Conservation (phyloP, 352 stramenopile species). For the Pythium insidiosum region DNA sequence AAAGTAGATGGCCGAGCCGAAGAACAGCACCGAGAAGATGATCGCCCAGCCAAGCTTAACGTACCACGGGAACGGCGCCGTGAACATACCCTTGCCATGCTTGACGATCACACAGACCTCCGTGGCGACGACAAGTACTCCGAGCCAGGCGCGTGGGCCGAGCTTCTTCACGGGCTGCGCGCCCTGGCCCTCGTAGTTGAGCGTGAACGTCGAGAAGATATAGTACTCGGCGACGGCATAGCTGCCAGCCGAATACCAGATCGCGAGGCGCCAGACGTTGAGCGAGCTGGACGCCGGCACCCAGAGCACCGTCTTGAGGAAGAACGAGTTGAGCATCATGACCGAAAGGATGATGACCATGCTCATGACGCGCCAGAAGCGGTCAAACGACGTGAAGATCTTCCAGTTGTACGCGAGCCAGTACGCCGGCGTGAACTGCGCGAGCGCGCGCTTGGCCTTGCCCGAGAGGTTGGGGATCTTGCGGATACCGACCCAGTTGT, state of each 20-base stretch:
- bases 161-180: conserved; percentile 73
- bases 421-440: conserved; percentile 86
- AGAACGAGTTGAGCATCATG: conserved; percentile 95
- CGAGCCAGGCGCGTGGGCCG: conserved; percentile 74
- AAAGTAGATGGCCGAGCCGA: conserved; percentile 83
- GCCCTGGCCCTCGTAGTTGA: conserved; percentile 39
- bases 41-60: conserved; percentile 78
- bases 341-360: conserved; percentile 88
- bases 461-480: conserved; percentile 76
- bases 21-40: conserved; percentile 63
- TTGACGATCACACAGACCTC: conserved; percentile 81
- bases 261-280: conserved; percentile 69
- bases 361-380: conserved; percentile 85
- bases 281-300: conserved; percentile 76
- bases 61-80: conserved; percentile 69
- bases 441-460: conserved; percentile 74
- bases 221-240: conserved; percentile 88
- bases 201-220: conserved; percentile 84
- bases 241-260: conserved; percentile 84
- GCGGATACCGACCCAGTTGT: conserved; percentile 85
- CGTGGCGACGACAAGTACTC: conserved; percentile 64
- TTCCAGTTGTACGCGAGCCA: conserved; percentile 93
- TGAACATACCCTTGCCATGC: conserved; percentile 84
- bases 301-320: conserved; percentile 91
- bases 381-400: conserved; percentile 88